phyloP scores from a whole-genome alignment of 495 filamentous ascomycete genomes.

The Aspergillus olivimuriae region DNA sequence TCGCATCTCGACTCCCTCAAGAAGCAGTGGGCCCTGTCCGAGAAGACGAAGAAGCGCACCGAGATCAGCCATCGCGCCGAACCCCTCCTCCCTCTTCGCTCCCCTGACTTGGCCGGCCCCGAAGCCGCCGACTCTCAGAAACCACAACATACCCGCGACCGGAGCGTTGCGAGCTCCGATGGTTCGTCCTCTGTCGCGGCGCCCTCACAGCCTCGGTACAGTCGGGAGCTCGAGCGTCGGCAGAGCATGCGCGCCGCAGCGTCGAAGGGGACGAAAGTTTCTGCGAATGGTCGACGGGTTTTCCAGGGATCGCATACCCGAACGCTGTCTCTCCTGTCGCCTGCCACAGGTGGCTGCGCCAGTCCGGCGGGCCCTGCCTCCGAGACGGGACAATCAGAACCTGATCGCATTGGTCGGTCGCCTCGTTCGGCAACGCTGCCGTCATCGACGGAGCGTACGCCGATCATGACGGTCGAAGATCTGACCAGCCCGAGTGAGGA shows the following conservation, averaged over 20 bases:
- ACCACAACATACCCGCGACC: conserved; percentile 21
- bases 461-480: conserved; percentile 15
- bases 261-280: conserved; percentile 30
- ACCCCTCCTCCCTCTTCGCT: conserved; percentile 51
- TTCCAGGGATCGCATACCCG: conserved; percentile 73
- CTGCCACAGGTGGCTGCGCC: conserved; percentile 31
- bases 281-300: conserved; percentile 48
- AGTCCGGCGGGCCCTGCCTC: conserved; percentile 22
- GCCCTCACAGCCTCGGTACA: conserved; percentile 27
- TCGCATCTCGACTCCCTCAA: conserved; percentile 69
- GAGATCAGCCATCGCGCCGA: conserved; percentile 52
- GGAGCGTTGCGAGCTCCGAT: conserved; percentile 24
- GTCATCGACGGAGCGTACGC: conserved; percentile 37
- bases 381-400: conserved; percentile 14
- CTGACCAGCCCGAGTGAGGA: conserved; percentile 27
- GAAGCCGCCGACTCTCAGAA: conserved; percentile 7
- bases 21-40: conserved; percentile 72
- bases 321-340: conserved; percentile 79
- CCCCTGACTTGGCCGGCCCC: conserved; percentile 18
- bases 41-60: conserved; percentile 69
- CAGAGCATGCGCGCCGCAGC: conserved; percentile 33
- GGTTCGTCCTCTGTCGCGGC: conserved; percentile 27
- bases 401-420: conserved; percentile 32
- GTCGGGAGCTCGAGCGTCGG: conserved; percentile 46
- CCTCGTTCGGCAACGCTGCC: conserved; percentile 42